phyloP scores from a whole-genome alignment of 257 asterid genomes.

The Solanum appendiculatum region DNA sequence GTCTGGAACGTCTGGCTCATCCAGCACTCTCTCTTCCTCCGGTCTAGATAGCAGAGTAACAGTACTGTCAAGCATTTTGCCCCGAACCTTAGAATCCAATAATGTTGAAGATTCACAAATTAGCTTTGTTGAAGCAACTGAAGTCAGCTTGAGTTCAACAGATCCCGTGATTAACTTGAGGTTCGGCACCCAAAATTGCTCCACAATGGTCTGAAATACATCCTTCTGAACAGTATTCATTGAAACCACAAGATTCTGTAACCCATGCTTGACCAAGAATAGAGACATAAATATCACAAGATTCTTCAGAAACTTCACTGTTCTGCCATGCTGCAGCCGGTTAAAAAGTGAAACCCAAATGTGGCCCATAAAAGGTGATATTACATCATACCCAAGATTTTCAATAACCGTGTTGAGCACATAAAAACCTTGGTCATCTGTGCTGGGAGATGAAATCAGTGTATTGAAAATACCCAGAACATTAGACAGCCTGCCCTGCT shows the following conservation, averaged over 20 bases:
- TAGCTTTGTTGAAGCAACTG: conserved; percentile 77
- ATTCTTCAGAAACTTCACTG: conserved; percentile 63
- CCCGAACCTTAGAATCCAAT: conserved; percentile 62
- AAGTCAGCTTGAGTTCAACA: conserved; percentile 65
- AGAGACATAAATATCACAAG: conserved; percentile 82
- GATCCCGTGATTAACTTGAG: conserved; percentile 71
- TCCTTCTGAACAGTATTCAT: conserved; percentile 68
- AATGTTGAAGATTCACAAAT: conserved; percentile 57
- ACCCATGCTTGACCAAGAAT: conserved; percentile 71
- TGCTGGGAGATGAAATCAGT: conserved; percentile 51
- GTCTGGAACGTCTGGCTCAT: conserved; percentile 80
- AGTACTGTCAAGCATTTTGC: conserved; percentile 79
- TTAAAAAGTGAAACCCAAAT: conserved; percentile 76
- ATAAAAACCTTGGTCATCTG: conserved; percentile 86
- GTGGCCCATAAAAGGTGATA: conserved; percentile 41
- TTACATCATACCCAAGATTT: conserved; percentile 66
- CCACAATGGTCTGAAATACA: conserved; percentile 48
- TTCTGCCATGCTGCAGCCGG: conserved; percentile 49
- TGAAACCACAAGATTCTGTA: conserved; percentile 56
- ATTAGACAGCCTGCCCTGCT: conserved; percentile 56
- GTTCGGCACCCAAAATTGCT: conserved; percentile 78
- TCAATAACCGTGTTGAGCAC: conserved; percentile 93
- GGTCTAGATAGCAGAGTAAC: conserved; percentile 79
- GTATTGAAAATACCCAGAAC: conserved; percentile 75
- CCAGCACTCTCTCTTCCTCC: conserved; percentile 70